Evolutionary conservation across 2,329 filamentous ascomycete genomes (phyloP).

Genomic region (Calonectria hongkongensis): DNA sequence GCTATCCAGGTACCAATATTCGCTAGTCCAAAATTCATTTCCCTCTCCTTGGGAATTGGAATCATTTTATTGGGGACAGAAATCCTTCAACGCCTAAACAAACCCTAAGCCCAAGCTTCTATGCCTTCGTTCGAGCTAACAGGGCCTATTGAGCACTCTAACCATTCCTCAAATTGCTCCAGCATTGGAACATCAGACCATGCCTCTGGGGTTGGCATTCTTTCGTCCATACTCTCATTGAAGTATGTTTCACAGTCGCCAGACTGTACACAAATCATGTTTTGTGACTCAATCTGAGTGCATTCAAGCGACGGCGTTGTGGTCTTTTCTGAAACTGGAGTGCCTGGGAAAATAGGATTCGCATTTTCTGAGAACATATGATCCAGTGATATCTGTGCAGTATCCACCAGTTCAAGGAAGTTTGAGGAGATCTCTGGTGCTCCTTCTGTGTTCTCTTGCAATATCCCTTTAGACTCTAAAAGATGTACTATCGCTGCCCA

Average conservation of each 20-base stretch:
- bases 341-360: not conserved
- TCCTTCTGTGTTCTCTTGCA: not conserved
- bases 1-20: no score
- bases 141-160: slow-evolving; percentile 5
- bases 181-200: slow-evolving; percentile 21
- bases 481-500: slow-evolving; percentile 18
- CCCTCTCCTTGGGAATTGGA: no score
- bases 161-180: slow-evolving; percentile 12
- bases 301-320: not conserved
- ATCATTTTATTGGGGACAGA: no score
- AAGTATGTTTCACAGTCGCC: not conserved
- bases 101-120: not conserved
- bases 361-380: not conserved
- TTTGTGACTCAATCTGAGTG: not conserved
- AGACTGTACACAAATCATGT: not conserved
- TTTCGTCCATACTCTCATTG: not conserved
- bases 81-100: no score
- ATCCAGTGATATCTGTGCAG: not conserved
- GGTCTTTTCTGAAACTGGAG: not conserved
- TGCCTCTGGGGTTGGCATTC: slow-evolving; percentile 3
- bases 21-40: no score
- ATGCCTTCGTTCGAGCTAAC: not conserved
- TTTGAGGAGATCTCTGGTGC: not conserved
- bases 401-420: not conserved
- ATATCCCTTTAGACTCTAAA: slow-evolving; percentile 3